These are phyloP conservation scores for Stenogyne calaminthoides DNA, from an alignment of 305 asterid species.

Conservation along the genomic window DNA sequence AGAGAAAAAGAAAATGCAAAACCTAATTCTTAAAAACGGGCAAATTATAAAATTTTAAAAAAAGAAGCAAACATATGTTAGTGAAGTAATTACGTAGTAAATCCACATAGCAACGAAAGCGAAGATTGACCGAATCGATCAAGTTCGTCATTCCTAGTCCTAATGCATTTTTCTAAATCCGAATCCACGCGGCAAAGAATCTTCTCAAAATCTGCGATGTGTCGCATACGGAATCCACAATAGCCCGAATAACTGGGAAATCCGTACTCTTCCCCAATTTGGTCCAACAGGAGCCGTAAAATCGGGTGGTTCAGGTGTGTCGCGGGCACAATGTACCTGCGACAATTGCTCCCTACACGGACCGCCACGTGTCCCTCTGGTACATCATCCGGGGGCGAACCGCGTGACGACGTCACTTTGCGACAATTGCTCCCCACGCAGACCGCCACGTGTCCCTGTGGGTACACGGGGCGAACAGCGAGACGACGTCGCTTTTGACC, in stretches of 20 bases:
- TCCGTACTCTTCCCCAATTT: constrained; percentile 78
- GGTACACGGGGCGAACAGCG: constrained; percentile 61
- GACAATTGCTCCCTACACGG: no score
- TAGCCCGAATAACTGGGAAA: constrained; percentile 54
- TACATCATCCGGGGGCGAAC: no score
- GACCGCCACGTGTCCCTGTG: constrained; percentile 69
- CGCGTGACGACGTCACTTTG: no score
- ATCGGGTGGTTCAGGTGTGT: constrained; percentile 71
- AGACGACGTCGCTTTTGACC: constrained; percentile 47
- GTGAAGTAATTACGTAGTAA: constrained; percentile 29
- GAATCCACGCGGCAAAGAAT: constrained; percentile 53
- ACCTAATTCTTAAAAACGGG: no score
- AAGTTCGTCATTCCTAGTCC: constrained; percentile 36
- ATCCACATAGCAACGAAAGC: constrained; percentile 51
- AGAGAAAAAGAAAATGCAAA: no score
- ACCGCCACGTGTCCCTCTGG: no score
- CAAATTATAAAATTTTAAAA: no score
- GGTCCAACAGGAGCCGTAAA: constrained; percentile 51
- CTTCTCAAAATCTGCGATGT: constrained; percentile 63
- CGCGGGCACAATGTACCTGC: constrained; percentile 65
- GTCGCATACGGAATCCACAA: constrained; percentile 67
- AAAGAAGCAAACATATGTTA: neutral
- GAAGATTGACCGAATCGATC: constrained; percentile 47
- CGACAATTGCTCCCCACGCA: constrained; percentile 61
- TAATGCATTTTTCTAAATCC: constrained; percentile 47